phyloP scores from a whole-genome alignment of 2,329 filamentous ascomycete species.

The Elsinoe perseae region DNA sequence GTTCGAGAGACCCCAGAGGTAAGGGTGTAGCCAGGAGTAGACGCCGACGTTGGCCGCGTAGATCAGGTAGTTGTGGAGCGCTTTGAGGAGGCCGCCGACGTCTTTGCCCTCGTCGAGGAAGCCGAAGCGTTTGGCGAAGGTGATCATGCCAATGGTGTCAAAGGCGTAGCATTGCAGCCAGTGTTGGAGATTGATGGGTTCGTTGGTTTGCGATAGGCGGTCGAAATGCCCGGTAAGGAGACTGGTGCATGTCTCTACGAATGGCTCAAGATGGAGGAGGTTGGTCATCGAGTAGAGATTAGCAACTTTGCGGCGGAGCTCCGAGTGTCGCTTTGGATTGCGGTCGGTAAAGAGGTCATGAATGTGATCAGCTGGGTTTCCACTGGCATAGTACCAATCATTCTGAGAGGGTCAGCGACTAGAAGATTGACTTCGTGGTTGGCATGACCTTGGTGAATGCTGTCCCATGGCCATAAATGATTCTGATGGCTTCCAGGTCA shows the following conservation, averaged over 20 bases:
- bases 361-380: conserved; percentile 60
- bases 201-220: conserved; percentile 17
- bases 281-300: conserved; percentile 23
- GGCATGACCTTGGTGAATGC: conserved; percentile 3
- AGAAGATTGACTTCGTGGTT: not conserved
- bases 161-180: conserved; percentile 79
- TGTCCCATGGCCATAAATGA: conserved; percentile 11
- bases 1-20: not conserved
- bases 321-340: conserved; percentile 4
- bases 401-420: conserved; percentile 40
- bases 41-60: conserved; percentile 18
- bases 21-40: conserved; percentile 18
- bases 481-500: conserved; percentile 7
- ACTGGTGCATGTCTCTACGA: conserved; percentile 15
- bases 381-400: conserved; percentile 58
- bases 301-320: conserved; percentile 20
- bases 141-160: conserved; percentile 60
- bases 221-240: conserved; percentile 22
- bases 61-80: conserved; percentile 15
- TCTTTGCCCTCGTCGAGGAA: conserved; percentile 34
- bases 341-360: conserved; percentile 56
- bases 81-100: conserved; percentile 20
- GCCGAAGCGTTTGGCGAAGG: conserved; percentile 29
- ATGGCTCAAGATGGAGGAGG: conserved; percentile 22
- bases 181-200: conserved; percentile 55